Base-by-base conservation (phyloP, 352 stramenopile species). In the Blastocystis sp. region DNA sequence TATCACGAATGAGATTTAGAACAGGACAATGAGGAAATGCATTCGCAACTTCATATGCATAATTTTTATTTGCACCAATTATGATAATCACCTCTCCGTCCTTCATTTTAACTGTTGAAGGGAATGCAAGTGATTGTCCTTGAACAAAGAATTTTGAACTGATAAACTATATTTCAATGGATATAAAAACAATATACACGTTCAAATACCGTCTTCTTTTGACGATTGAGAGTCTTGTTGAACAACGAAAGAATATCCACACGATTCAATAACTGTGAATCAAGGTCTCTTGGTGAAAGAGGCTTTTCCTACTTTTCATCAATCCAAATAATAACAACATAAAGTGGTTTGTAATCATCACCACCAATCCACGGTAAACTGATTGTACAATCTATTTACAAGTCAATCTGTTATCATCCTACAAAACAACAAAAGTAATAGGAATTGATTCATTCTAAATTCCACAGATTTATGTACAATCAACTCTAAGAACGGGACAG, bases 181-280 rank as follows among this genome's bases (percentile, higher is more conserved):
- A 33, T 22, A 22, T 9, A n/a, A 2, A 33, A 48, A 40, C 2
- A 17, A 30, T 33, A 3, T 70, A 70, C 60, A 15, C 5, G 33
- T 11, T 70, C 60, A 70, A 35, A 70, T 33, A 44, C n/a, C 1
- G 60, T 70, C 22, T 48, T 48, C 33, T 70, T 33, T 22, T 70
- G 33, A 5, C 60, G 60, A 44, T 70, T 70, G 24, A 70, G 60
- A 22, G 60, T 70, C 40, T 70, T 70, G 33, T 70, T 70, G 33
- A 70, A 70, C 22, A 70, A 70, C 9, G 60, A 70, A 22, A 70
- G n/a, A 22, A 70, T 70, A 70, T 70, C 60, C 15, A 70, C 42
- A 33, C 24, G 27, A 70, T 37, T 48, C 24, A 70, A 44, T 22
- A 70, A 2, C 19, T 37, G 3, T 64, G n/a, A 35, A 35, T 64